Percentiles rank a stretch among this genome's conserved stretches.
phyloP scores from a whole-genome alignment of 805 yeast species.

The Pichia gijzeniarum region DNA sequence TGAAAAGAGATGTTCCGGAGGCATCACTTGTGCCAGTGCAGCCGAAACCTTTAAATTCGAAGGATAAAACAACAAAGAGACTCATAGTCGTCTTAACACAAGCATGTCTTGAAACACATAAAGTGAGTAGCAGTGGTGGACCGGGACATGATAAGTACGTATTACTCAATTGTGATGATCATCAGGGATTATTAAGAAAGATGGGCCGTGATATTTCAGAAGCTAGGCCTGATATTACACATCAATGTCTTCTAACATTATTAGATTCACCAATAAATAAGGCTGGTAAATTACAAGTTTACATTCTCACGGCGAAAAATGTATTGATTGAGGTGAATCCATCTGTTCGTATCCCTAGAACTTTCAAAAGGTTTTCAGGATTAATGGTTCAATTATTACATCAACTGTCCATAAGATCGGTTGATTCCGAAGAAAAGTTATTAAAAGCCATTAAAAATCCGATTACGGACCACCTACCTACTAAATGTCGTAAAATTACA shows the following conservation, averaged over 20 bases:
- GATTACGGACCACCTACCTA: conserved; percentile 92
- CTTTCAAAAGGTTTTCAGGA: conserved; percentile 95
- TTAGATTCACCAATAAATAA: conserved; percentile 97
- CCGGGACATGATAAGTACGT: conserved; percentile 89
- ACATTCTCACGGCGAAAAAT: conserved; percentile 92
- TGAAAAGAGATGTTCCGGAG: conserved; percentile 26
- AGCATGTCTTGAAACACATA: conserved; percentile 94
- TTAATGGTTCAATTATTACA: conserved; percentile 95
- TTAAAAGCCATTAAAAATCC: conserved; percentile 95
- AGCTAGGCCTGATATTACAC: conserved; percentile 99
- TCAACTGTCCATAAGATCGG: conserved; percentile 86
- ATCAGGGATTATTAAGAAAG: conserved; percentile 88
- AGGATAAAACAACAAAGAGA: conserved; percentile 80
- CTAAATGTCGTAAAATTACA: conserved; percentile 90
- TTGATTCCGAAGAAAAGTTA: conserved; percentile 90
- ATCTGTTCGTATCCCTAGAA: conserved; percentile 93
- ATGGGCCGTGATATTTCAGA: conserved; percentile 97
- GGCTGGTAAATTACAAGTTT: conserved; percentile 94
- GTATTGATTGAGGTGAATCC: conserved; percentile 95
- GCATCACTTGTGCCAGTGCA: conserved; percentile 85
- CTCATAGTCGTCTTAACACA: conserved; percentile 91
- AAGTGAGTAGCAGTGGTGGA: conserved; percentile 65
- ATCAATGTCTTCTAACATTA: conserved; percentile 89
- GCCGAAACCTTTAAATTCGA: conserved; percentile 74
- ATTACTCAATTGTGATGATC: conserved; percentile 93